Evolutionary conservation across 2,329 filamentous ascomycete species (phyloP).

Genomic region (Colletotrichum tropicicola): DNA sequence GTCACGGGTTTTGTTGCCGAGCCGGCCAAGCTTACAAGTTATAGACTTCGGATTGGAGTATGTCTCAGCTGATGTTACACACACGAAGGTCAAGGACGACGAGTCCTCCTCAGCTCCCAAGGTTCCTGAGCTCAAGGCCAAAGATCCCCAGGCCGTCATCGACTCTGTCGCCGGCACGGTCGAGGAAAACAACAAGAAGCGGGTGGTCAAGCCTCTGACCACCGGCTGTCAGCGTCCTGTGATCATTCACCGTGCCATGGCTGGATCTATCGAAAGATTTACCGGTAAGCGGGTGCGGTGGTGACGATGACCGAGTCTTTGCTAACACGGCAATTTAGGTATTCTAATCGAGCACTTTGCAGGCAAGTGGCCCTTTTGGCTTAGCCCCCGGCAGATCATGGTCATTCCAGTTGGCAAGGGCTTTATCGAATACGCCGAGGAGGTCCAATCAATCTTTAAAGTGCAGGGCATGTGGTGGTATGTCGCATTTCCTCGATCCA

Average conservation of each 20-base stretch:
- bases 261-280: constrained; percentile 66
- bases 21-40: constrained; percentile 48
- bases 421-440: constrained; percentile 77
- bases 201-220: constrained; percentile 59
- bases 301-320: background rate
- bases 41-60: constrained; percentile 87
- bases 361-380: constrained; percentile 91
- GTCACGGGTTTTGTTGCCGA: background rate
- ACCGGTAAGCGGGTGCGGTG: constrained; percentile 30
- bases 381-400: constrained; percentile 81
- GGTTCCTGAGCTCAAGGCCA: constrained; percentile 42
- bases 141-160: constrained; percentile 39
- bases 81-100: constrained; percentile 44
- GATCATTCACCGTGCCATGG: constrained; percentile 90
- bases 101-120: constrained; percentile 39
- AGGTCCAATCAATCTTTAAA: constrained; percentile 76
- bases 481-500: background rate
- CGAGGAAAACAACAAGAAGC: constrained; percentile 47
- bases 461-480: constrained; percentile 71
- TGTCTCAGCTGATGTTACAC: constrained; percentile 73
- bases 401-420: constrained; percentile 71
- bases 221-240: constrained; percentile 81
- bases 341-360: constrained; percentile 87
- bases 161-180: constrained; percentile 50
- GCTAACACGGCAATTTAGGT: constrained; percentile 63